Conservation (phyloP, 192 early-diverging fungal species). For the Coemansia sp. region DNA sequence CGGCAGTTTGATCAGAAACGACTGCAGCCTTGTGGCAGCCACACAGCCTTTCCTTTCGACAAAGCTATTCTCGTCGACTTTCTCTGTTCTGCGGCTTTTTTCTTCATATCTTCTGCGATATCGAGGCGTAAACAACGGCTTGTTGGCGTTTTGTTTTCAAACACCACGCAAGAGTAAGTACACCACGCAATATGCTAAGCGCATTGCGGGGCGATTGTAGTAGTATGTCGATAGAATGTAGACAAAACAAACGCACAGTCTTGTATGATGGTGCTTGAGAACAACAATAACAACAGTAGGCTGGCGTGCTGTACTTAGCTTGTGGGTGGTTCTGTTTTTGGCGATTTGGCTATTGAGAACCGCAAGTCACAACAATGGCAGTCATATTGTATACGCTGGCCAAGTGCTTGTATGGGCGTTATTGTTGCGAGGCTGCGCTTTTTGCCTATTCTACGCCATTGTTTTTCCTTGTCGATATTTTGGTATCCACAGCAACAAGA, state of each 20-base stretch:
- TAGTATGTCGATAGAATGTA: background rate
- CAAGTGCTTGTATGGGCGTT: background rate
- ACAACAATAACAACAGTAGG: slow-evolving; percentile 5
- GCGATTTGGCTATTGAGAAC: background rate
- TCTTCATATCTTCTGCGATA: background rate
- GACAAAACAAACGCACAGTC: slow-evolving; percentile 1
- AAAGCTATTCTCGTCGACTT: background rate
- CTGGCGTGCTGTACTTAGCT: background rate
- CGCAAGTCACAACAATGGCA: background rate
- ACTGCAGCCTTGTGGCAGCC: background rate
- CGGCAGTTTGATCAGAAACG: background rate
- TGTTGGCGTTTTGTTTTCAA: background rate
- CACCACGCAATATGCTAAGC: slow-evolving; percentile 2
- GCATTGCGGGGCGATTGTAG: slow-evolving; percentile 1
- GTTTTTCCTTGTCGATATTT: background rate
- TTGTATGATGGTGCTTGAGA: background rate
- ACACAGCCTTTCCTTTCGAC: background rate
- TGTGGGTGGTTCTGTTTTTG: too few species aligned
- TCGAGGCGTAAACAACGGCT: background rate
- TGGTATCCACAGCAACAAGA: background rate
- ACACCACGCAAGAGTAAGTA: slow-evolving; percentile 4
- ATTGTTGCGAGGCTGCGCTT: background rate
- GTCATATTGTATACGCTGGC: background rate
- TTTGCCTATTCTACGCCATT: background rate
- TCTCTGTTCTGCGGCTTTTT: background rate